These are phyloP conservation scores for Huntiella abstrusa DNA, from an alignment of 2,329 filamentous ascomycete species.

Conservation along the genomic window DNA sequence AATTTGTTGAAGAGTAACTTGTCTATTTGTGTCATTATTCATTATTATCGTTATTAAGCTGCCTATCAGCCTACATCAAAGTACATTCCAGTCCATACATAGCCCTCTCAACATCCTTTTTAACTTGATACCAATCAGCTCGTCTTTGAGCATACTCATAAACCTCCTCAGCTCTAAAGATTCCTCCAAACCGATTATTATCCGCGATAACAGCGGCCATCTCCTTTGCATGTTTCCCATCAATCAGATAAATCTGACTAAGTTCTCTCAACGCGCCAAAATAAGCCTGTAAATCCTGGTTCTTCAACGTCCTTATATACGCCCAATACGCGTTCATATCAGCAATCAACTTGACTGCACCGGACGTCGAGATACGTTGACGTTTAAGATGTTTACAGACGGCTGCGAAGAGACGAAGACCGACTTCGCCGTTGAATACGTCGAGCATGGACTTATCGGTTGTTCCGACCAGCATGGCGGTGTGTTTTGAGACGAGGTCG, in stretches of 20 bases:
- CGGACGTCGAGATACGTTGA: constrained; percentile 76
- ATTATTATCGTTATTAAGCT: not conserved
- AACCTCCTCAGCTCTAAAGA: constrained; percentile 90
- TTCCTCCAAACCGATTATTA: constrained; percentile 69
- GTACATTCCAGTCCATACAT: constrained; percentile 91
- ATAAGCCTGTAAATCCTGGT: constrained; percentile 70
- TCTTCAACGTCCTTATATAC: constrained; percentile 65
- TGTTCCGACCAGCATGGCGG: constrained; percentile 78
- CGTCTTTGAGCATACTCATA: constrained; percentile 90
- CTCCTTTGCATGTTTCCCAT: constrained; percentile 66
- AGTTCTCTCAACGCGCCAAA: constrained; percentile 84
- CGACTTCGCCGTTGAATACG: constrained; percentile 96
- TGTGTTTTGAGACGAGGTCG: constrained; percentile 72
- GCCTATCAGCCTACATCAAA: constrained; percentile 45
- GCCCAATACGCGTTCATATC: constrained; percentile 90
- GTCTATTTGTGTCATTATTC: not conserved
- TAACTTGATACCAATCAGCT: constrained; percentile 88
- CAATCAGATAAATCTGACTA: constrained; percentile 88
- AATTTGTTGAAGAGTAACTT: not conserved
- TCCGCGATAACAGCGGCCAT: constrained; percentile 92
- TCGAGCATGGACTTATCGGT: constrained; percentile 97
- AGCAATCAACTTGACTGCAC: constrained; percentile 80
- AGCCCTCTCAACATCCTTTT: constrained; percentile 73
- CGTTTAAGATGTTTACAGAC: constrained; percentile 96
- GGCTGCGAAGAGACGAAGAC: constrained; percentile 73